Percentiles rank a stretch among this genome's conserved stretches.
These are phyloP conservation scores for Taphrina flavorubra DNA, from an alignment of 1,139 yeast genomes.

Conservation along the genomic window DNA sequence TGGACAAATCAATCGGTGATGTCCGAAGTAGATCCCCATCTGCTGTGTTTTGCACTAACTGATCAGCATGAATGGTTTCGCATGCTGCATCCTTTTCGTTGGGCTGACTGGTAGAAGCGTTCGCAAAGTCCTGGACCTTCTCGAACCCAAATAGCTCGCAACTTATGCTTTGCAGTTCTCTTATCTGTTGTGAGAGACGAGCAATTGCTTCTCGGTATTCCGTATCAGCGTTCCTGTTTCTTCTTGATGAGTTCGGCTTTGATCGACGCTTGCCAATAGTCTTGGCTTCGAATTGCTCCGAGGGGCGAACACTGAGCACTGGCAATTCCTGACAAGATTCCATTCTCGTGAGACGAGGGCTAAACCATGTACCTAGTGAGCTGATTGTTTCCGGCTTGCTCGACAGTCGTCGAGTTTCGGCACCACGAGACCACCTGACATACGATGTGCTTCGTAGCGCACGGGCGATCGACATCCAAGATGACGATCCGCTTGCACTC, in stretches of 20 bases:
- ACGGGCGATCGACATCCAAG: conserved; percentile 9
- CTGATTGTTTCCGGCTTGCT: conserved; percentile 20
- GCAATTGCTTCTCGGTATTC: conserved; percentile 11
- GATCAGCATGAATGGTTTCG: too few relatives aligned
- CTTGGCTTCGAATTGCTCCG: neutral
- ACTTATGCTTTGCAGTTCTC: conserved; percentile 8
- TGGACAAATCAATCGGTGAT: too few relatives aligned
- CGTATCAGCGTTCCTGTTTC: neutral
- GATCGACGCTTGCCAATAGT: neutral
- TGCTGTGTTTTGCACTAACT: too few relatives aligned
- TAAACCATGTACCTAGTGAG: conserved; percentile 11
- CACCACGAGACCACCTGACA: conserved; percentile 9
- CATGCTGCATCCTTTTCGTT: too few relatives aligned
- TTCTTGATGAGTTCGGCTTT: neutral
- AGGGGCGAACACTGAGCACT: neutral
- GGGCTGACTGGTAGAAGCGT: too few relatives aligned
- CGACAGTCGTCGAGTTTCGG: conserved; percentile 3
- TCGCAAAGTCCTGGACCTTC: too few relatives aligned
- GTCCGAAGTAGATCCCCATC: too few relatives aligned
- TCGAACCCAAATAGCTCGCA: neutral
- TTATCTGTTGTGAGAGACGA: neutral
- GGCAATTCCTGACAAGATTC: neutral
- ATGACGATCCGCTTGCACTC: conserved; percentile 1
- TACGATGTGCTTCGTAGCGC: conserved; percentile 14
- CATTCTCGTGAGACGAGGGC: neutral